Base-by-base conservation (phyloP, 2,329 filamentous ascomycete species). In the Zymoseptoria pseudotritici region DNA sequence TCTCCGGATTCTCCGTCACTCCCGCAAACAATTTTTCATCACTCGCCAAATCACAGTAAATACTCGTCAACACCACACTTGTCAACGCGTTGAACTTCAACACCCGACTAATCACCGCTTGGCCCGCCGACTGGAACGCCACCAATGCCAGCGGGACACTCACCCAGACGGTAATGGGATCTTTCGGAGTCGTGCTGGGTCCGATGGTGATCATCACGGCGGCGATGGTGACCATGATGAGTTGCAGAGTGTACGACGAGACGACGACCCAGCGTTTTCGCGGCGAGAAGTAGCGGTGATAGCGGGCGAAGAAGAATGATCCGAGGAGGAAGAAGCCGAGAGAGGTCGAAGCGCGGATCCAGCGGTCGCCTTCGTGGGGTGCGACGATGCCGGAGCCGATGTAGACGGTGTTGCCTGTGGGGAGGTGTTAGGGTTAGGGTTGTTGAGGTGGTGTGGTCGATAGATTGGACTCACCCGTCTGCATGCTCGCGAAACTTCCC, bases 401-500 rank as follows among this genome's bases (percentile, higher is more conserved):
- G 71, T 91, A 93, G 54, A 93, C 83, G 4, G 89, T 91, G 73
- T 93, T 93, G 60, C 87, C 72, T 70, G 54, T 52, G 19, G 13
- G 13, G n/a, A 9, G 24, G 42, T 13, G 17, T 54, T 36, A 49
- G 9, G 20, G 36, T 58, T 42, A 17, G 53, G 17, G 4, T 42
- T 26, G 52, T 49, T 2, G 26, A 59, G 29, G 19, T 22, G 9
- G 24, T 29, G 31, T 20, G 31, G 31, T 59, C 20, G 10, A 36
- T 9, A 57, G 56, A 36, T 20, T 20, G 17, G 26, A 74, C 77
- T 64, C 69, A 83, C 88, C 88, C 31, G 89, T 92, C 71, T 92
- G 89, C 89, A 92, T 92, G 67, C 86, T 89, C 50, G 91, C 88
- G 67, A 93, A 93, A 2, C 86, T 86, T 11, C 88, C 87, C 86